Evolutionary conservation across 2,329 filamentous ascomycete genomes (phyloP), one percentile per base, ranked within the genome.

Genomic region (Exophiala aquamarina): DNA sequence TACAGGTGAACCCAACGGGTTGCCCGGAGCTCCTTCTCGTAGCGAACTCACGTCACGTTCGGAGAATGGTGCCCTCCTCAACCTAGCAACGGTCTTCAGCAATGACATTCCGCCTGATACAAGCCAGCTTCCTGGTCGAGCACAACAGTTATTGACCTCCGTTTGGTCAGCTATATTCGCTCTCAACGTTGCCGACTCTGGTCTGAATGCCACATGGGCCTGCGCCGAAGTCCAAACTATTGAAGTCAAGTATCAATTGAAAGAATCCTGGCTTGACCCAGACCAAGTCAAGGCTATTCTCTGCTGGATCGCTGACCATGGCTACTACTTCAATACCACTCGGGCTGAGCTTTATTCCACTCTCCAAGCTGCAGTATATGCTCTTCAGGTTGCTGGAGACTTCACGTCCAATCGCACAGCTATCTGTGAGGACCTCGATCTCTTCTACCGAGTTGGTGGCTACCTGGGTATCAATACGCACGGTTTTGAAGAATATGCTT

Each of bases 141-240:
- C 46, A 7, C 29, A 21, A 23, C 26, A 49, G 13, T 41, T 44
- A 32, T 23, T 49, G 33, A 47, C 39, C 7, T 37, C 48, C 19
- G 49, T 52, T 32, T 33, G 39, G 38, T 52, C 52, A 17, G 52
- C 52, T 28, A 44, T 52, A 45, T 52, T 52, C 47, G 52, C 52
- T 10, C 29, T 55, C 41, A 52, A 42, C 18, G 35, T 55, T 33
- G 49, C 49, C 28, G 52, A 55, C 39, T 52, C 48, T n/a, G 46
- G 49, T 23, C 19, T 55, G 33, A 49, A 55, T 26, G 32, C 49
- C n/a, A 42, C 42, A 15, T 17, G 15, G n/a, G 52, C 49, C 4
- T 55, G 52, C 40, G 31, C 34, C 11, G 44, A 50, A 42, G 28
- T 55, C 29, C 40, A 48, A 28, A 52, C 52, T 5, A 40, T 38